Percentiles rank a stretch among this genome's conserved stretches.
Conservation (phyloP, 139 green algal genomes). For the Micractinium sp. region DNA sequence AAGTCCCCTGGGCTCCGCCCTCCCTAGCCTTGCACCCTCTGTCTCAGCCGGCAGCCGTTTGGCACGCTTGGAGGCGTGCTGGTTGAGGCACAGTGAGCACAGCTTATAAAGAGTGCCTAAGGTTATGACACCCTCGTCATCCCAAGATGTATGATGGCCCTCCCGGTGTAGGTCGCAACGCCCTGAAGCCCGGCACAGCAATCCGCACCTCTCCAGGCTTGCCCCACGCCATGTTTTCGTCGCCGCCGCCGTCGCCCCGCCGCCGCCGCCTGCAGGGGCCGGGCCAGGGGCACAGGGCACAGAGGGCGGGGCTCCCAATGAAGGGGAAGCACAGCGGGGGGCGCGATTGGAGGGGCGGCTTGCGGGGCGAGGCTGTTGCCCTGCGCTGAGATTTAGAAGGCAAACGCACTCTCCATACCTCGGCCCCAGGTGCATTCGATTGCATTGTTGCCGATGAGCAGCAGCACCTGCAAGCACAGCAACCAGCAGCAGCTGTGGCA, state of each 20-base stretch:
- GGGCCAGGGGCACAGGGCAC: neutral
- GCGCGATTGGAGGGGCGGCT: neutral
- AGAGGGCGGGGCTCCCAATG: neutral
- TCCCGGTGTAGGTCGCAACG: no score
- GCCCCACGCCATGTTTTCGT: slow-evolving; percentile 20
- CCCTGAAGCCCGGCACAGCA: no score
- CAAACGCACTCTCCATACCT: neutral
- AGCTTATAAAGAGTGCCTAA: no score
- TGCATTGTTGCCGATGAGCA: neutral
- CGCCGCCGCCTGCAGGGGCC: slow-evolving; percentile 10
- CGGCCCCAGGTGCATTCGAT: neutral
- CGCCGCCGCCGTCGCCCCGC: neutral
- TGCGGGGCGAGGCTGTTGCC: no score
- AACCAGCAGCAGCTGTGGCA: neutral
- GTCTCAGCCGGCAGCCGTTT: no score
- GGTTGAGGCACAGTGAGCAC: no score
- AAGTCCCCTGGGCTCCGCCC: no score
- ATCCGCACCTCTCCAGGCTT: slow-evolving; percentile 30
- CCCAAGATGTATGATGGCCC: no score
- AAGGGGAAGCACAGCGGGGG: neutral
- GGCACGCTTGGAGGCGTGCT: no score
- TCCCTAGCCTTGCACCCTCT: no score
- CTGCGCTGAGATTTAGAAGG: no score
- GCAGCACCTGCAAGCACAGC: neutral
- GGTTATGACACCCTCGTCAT: no score